Percentiles rank a stretch among this genome's conserved stretches.
Evolutionary conservation across 2,329 filamentous ascomycete species (phyloP).

Genomic region (Trichophyton equinum): DNA sequence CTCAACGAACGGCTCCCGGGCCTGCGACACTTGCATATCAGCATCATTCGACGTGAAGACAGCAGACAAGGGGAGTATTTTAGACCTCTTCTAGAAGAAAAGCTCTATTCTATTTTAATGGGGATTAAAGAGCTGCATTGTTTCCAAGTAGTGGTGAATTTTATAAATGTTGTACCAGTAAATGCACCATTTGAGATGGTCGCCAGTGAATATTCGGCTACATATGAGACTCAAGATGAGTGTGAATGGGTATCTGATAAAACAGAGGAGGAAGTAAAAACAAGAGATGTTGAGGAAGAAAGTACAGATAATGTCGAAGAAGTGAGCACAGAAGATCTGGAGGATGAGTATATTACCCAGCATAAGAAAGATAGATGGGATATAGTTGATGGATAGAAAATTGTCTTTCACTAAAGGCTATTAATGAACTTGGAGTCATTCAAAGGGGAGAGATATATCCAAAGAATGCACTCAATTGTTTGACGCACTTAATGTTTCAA

Average conservation of each 20-base stretch:
- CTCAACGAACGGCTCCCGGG: background rate
- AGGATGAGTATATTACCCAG: background rate
- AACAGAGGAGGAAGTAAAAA: background rate
- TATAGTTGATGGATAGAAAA: background rate
- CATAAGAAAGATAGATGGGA: background rate
- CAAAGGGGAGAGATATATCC: background rate
- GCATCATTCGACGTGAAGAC: background rate
- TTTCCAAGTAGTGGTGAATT: background rate
- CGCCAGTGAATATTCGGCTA: too few species aligned
- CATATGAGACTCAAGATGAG: too few species aligned
- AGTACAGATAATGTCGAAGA: background rate
- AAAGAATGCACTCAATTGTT: too few species aligned
- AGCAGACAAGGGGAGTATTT: background rate
- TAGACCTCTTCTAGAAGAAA: background rate
- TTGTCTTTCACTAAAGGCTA: background rate
- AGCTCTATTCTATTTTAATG: background rate
- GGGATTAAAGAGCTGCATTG: background rate
- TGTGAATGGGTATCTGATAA: background rate
- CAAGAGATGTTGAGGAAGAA: background rate
- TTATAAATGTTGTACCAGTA: background rate
- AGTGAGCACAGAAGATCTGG: background rate
- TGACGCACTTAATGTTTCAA: too few species aligned
- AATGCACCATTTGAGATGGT: background rate
- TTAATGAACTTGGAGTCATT: background rate
- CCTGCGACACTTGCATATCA: background rate